These are phyloP conservation scores for Magnolia changhungtana DNA, from an alignment of 164 flowering plant species.

Conservation along the genomic window DNA sequence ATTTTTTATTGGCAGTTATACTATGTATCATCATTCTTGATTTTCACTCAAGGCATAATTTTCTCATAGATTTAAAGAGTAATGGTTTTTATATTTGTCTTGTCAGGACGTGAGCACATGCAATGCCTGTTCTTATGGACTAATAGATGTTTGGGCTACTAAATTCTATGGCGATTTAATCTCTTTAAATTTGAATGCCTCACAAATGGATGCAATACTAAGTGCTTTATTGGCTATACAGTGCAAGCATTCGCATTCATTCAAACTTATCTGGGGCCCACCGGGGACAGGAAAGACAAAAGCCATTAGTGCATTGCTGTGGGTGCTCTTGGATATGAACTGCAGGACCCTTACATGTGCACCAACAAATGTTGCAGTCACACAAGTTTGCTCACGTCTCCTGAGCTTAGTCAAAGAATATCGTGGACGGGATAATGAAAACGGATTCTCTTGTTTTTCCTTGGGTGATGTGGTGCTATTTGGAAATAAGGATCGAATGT, in stretches of 20 bases:
- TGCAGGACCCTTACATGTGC: constrained; percentile 33
- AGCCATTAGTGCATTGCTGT: constrained; percentile 43
- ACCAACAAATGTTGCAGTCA: constrained; percentile 11
- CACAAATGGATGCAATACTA: constrained; percentile 48
- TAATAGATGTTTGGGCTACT: constrained; percentile 3
- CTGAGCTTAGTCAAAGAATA: neutral
- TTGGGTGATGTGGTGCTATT: constrained; percentile 3
- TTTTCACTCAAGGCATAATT: neutral
- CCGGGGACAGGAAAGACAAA: constrained; percentile 84
- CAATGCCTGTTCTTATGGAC: constrained; percentile 18
- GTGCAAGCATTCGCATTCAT: constrained; percentile 28
- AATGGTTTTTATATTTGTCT: neutral
- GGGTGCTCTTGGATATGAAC: constrained; percentile 31
- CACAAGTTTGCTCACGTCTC: neutral
- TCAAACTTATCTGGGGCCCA: constrained; percentile 75
- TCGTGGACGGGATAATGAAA: neutral
- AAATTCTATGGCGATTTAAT: neutral
- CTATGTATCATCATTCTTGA: neutral
- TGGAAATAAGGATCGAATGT: neutral
- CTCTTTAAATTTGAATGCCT: constrained; percentile 37
- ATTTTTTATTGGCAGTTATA: too few species aligned
- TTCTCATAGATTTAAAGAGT: neutral
- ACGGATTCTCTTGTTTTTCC: neutral
- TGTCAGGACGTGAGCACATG: constrained; percentile 36
- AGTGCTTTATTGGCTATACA: constrained; percentile 26